These are phyloP conservation scores for Symbiodinium natans DNA, from an alignment of 73 alveolate genomes.

Conservation along the genomic window DNA sequence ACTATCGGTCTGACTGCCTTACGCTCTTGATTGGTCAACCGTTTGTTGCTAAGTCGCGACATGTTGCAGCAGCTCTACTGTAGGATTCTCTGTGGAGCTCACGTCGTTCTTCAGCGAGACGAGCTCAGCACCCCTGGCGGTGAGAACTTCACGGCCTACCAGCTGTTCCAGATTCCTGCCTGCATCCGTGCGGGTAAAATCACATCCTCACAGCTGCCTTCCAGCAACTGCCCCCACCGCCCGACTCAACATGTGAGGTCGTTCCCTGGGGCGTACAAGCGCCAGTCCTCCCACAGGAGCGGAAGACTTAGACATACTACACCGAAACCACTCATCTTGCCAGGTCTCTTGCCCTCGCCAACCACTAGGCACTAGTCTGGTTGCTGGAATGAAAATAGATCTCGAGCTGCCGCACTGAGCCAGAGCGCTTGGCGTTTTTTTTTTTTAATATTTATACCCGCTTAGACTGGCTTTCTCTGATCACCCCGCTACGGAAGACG, in stretches of 20 bases:
- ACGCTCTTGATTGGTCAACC: too few species aligned
- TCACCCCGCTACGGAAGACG: too few species aligned
- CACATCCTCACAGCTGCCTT: neutral
- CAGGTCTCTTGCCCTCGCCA: neutral
- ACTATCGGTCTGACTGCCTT: too few species aligned
- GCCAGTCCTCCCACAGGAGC: constrained; percentile 57
- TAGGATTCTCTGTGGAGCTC: constrained; percentile 82
- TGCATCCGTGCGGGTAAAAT: neutral
- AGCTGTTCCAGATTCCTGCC: neutral
- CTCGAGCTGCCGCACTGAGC: neutral
- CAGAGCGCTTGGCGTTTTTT: neutral
- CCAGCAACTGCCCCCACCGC: too few species aligned
- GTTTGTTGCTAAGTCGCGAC: too few species aligned
- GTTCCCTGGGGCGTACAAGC: constrained; percentile 59
- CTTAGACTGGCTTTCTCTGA: neutral
- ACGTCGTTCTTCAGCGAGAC: constrained; percentile 19
- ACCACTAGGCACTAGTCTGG: neutral
- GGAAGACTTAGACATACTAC: neutral
- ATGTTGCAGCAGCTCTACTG: too few species aligned
- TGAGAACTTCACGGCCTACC: neutral
- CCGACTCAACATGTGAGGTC: neutral
- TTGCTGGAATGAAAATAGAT: neutral
- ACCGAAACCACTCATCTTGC: neutral
- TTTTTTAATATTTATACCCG: neutral
- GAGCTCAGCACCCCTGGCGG: neutral